Base-by-base conservation (phyloP, 306 rosid species). In the Quercus parvula region DNA sequence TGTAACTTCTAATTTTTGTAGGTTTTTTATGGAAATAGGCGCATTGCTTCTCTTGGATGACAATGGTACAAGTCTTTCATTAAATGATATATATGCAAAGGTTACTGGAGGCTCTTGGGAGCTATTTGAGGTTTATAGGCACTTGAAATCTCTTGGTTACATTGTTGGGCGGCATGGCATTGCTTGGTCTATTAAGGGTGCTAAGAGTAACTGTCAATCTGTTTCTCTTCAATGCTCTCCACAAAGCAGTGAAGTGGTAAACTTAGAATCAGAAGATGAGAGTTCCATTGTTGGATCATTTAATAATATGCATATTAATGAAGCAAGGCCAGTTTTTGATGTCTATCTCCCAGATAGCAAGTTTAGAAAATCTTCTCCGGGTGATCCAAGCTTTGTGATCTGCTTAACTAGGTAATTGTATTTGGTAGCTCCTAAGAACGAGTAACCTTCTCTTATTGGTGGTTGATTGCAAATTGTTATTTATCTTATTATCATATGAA, bases 111-210 rank as follows among this genome's bases (percentile, higher is more conserved):
- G 85, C 54, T 76, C 83, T 82, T 91, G 94, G 99, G 98, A 87
- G 81, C 81, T 86, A 74, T 92, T 91, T 90, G 97, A 90, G 84
- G 97, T 87, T 61, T 95, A 91, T 83, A 87, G 84, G 86, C 91
- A 92, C 82, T 92, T 92, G 81, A 91, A 94, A 61, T 82, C 90
- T 71, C 95, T 94, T 25, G 97, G 97, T 75, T 92, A 88, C 81
- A 87, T 94, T 72, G 81, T 91, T 79, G 84, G 84, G 75, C 85
- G 80, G 70, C 90, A 90, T 63, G 89, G 83, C 41, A 84, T 90
- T 75, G 78, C 92, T 66, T 92, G 95, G 94, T 90, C 92, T 81
- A 55, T 81, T 74, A 95, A 91, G 88, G 81, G 73, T 82, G 73
- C 46, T 44, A 78, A 73, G 81, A 81, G 73, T 66, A 74, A 74